Evolutionary conservation across 2,329 filamentous ascomycete species (phyloP), one percentile per base, ranked within the genome.

Genomic region (Pseudogymnoascus sp.): DNA sequence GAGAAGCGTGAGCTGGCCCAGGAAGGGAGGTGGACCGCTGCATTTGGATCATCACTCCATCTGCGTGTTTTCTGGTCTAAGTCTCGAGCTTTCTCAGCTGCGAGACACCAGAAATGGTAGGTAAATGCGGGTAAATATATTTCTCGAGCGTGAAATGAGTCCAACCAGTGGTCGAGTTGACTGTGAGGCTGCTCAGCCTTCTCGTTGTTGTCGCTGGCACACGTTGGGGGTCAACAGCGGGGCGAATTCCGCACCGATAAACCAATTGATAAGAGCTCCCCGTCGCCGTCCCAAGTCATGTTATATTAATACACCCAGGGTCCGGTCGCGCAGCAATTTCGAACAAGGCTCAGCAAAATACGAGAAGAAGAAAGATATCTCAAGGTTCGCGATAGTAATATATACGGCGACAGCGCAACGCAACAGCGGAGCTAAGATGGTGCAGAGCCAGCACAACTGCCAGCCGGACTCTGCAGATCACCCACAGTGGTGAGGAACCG

Each of bases 11-110:
- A 11, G 69, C 69, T 42, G 73, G 71, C 66, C 72, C 72, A 14
- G 72, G 72, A 21, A 73, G 71, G 67, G 72, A 74, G 64, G 72
- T 70, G 64, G 72, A 73, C 66, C 72, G 70, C 69, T 73, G 71
- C 71, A 73, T 73, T 67, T 68, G 66, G 67, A 72, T 73, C 72
- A 74, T 73, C 64, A 63, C 70, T 72, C 70, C 69, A 74, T 73
- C 66, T 71, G 69, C 65, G 61, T 31, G 36, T 34, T 40, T 31
- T 56, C 42, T 62, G 53, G 63, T 28, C 46, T 28, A 31, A 64
- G 62, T 59, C 63, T 50, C 63, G 63, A 64, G 63, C 63, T 64
- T 63, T 60, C 61, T 46, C 63, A 64, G 63, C 63, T 64, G 59
- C 64, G 63, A 65, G 64, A 64, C 42, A 59, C 40, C 59, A 34